Evolutionary conservation across 768 basidiomycete genomes (phyloP), one percentile per base, ranked within the genome.

Genomic region (Leccinum boreale): DNA sequence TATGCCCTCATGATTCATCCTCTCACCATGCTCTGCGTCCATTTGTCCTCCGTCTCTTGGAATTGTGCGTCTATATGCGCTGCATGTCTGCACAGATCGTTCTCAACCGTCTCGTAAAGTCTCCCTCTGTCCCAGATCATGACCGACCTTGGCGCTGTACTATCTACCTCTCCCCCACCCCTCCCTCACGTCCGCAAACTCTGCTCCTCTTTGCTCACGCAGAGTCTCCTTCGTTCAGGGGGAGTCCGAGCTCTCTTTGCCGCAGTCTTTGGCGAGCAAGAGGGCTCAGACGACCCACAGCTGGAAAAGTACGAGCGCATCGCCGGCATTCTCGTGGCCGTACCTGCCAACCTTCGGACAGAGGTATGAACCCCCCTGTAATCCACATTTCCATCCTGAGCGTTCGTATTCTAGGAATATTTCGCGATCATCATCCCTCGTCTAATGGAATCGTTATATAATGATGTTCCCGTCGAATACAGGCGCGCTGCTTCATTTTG

Each of bases 271-370:
- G 84, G 85, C 2, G 86, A 86, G 45, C 81, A 81, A 35, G 83
- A 84, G 19, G 60, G 59, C 3, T 67, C 71, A 0, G 83, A 82
- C 4, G 82, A 85, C 53, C 77, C 81, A 2, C 78, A 79, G 2
- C 65, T 90, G 4, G 83, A 88, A 58, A 90, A 89, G 67, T 77
- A 94, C 28, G 87, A 93, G 58, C 86, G 87, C 55, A 77, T 92
- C 31, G 79, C 89, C 19, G 77, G 75, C 6, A 78, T 91, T 19
- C 67, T 97, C 50, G 77, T 75, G 45, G 74, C 84, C n/a, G 77
- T 86, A 12, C 92, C 93, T 1, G 70, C 79, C 0, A 77, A 74
- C 12, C 80, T 83, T 71, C 70, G 75, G 8, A 68, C 80, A 14
- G 75, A 85, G 74, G 91, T 90, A 63, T 52, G 81, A 17, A 44